Base-by-base conservation (phyloP, 2,329 filamentous ascomycete species). In the Verticillium longisporum region DNA sequence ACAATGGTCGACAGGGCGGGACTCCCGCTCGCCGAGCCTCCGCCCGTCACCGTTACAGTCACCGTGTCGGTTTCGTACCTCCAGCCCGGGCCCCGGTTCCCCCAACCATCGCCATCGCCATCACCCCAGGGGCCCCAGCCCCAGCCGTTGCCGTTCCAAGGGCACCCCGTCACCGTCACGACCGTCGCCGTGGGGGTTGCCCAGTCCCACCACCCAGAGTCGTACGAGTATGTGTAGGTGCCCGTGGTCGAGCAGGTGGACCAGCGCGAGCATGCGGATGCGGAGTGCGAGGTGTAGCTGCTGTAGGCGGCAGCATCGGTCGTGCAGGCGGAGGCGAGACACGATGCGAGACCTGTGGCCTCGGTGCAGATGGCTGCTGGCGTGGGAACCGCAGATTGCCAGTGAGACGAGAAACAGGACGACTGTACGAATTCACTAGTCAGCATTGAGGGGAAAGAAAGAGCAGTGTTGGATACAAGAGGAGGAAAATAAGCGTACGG, bases 381-480 rank as follows among this genome's bases (percentile, higher is more conserved):
- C 3, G 65, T 65, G 9, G 65, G 64, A 15, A 65, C 62, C 10
- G 66, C 65, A 4, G 66, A 66, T n/a, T 60, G 59, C 64, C 65
- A 69, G 66, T 67, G 67, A 26, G 67, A 69, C 6, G 68, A 68
- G 57, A 68, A 65, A 60, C 68, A 67, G 54, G 65, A 65, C 7
- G 56, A 58, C 56, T 58, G 10, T 9, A 11, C 3, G 9, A 6
- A 10, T 4, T 50, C n/a, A 18, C 21, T 9, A 21, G 37, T 58
- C 26, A 41, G 36, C 6, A 31, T 31, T 6, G 7, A 10, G 5
- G 14, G 15, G n/a, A n/a, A n/a, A n/a, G 4, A 10, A 13, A 15
- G 10, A n/a, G 18, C 34, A 34, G 54, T 5, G 6, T 31, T 2
- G 33, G 7, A 10, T 36, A 26, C 26, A 26, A 3, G 18, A 57